Evolutionary conservation across 169 alveolate species (phyloP), one percentile per base, ranked within the genome.

Genomic region (Perkinsus olseni): DNA sequence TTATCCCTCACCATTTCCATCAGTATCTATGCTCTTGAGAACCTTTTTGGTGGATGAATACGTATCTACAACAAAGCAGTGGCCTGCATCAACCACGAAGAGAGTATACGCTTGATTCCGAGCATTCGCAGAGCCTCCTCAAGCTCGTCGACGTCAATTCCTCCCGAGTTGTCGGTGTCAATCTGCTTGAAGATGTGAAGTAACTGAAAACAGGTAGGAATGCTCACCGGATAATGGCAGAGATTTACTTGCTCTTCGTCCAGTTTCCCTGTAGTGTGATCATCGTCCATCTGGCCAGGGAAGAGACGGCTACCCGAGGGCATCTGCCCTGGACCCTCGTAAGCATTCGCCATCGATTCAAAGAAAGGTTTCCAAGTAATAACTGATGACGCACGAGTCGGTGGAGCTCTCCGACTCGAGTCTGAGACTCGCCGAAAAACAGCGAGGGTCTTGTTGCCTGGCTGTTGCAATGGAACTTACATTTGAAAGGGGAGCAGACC

Each of bases 61-160:
- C 17, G 92, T 91, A 62, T 24, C 82, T 62, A 24, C 31, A 4
- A 1, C 8, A 28, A 0, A 28, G 31, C 82, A 62, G 8, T 24
- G 31, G 13, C 28, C 13, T 21, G 17, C 3, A 40, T 11, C 50
- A 40, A 40, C 50, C 36, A 21, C 17, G 82, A 62, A 24, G 82
- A 62, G 1, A 6, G 34, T 3, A 13, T 62, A 40, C 39, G 24
- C 31, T 91, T 91, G 31, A 91, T 91, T 6, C 92, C 92, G 31
- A 91, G 92, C 38, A 40, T 40, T 28, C 37, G 50, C 92, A 91
- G 13, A n/a, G 92, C 92, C 51, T 91, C 92, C 38, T 62, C 74
- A 28, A 91, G 48, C 74, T 91, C 92, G 20, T 91, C 74, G 38
- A 91, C 38, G 38, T 91, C 92, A 36, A 91, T 91, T 1, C 74